Evolutionary conservation across 352 stramenopile genomes (phyloP).

Genomic region (Pythium oligandrum): DNA sequence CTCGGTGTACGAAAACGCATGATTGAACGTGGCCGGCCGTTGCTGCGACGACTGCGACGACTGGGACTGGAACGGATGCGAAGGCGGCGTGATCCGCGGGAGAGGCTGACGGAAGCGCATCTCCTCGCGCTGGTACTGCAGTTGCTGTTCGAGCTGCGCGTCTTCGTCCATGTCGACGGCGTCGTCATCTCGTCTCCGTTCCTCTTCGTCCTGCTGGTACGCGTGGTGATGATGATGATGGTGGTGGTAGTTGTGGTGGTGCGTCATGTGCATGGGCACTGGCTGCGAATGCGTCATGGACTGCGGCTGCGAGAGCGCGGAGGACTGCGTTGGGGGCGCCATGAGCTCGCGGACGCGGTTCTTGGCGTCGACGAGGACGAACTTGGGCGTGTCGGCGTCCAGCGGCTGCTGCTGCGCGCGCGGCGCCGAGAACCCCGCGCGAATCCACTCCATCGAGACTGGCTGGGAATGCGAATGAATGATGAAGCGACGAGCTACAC

Average conservation of each 20-base stretch:
- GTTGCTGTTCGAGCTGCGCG: conserved; percentile 65
- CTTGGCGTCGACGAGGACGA: conserved; percentile 66
- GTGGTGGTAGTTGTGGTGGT: conserved; percentile 1
- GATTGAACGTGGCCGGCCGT: conserved; percentile 2
- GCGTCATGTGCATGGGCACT: conserved; percentile 13
- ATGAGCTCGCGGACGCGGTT: conserved; percentile 70
- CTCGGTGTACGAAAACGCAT: conserved; percentile 54
- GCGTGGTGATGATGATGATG: conserved; percentile 6
- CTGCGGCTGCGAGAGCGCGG: neutral
- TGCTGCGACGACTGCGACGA: conserved; percentile 10
- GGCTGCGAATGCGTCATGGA: neutral
- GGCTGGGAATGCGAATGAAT: neutral
- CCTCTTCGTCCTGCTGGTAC: conserved; percentile 8
- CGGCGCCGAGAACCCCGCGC: conserved; percentile 2
- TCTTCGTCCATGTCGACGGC: conserved; percentile 51
- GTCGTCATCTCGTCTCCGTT: conserved; percentile 12
- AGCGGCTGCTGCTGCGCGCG: conserved; percentile 1
- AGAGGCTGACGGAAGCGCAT: conserved; percentile 70
- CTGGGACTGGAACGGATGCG: conserved; percentile 21
- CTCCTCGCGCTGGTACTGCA: conserved; percentile 69
- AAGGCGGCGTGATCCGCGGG: conserved; percentile 27
- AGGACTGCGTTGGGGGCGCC: conserved; percentile 5
- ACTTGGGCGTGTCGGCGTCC: conserved; percentile 38
- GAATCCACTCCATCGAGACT: conserved; percentile 17
- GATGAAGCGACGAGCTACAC: neutral